phyloP scores from a whole-genome alignment of 768 basidiomycete species.

The Suillus lakei region DNA sequence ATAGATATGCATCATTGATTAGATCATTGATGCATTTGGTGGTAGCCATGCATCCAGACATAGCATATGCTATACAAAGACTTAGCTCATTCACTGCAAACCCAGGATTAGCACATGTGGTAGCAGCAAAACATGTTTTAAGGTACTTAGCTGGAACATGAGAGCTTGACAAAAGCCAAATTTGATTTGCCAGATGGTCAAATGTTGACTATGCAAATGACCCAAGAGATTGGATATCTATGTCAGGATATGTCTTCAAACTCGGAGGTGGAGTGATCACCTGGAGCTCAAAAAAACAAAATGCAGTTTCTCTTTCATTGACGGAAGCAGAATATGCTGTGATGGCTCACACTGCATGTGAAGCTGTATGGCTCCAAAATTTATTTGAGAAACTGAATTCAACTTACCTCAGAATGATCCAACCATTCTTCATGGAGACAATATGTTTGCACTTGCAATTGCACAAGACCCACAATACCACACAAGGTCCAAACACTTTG shows the following conservation, averaged over 20 bases:
- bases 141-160: constrained; percentile 14
- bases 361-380: constrained; percentile 19
- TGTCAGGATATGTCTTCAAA: constrained; percentile 32
- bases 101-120: constrained; percentile 13
- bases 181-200: constrained; percentile 20
- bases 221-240: constrained; percentile 20
- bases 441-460: constrained; percentile 32
- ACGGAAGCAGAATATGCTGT: constrained; percentile 13
- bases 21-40: constrained; percentile 31
- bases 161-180: neutral
- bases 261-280: constrained; percentile 33
- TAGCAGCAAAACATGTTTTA: constrained; percentile 19
- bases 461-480: constrained; percentile 33
- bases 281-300: constrained; percentile 38
- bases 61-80: constrained; percentile 4
- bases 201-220: constrained; percentile 35
- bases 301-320: constrained; percentile 22
- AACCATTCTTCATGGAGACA: constrained; percentile 30
- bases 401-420: constrained; percentile 8
- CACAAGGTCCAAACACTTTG: constrained; percentile 39
- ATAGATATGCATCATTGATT: neutral
- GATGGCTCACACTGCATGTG: constrained; percentile 2
- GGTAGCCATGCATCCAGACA: constrained; percentile 15
- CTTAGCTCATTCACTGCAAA: constrained; percentile 18
- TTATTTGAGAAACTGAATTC: constrained; percentile 21